Base-by-base conservation (phyloP, 2,329 filamentous ascomycete genomes). In the Penicillium sp. region DNA sequence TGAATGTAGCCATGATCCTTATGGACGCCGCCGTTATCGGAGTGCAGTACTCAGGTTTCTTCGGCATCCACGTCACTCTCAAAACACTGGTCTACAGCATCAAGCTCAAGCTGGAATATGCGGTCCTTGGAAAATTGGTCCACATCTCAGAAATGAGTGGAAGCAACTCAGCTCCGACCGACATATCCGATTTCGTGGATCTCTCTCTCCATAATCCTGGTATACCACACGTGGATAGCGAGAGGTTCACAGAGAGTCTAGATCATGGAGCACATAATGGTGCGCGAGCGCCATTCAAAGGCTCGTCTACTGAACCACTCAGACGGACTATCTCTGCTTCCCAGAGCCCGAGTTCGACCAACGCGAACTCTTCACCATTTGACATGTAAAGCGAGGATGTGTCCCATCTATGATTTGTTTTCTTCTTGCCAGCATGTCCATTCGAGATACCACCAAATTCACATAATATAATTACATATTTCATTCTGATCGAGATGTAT, bases 91-190 rank as follows among this genome's bases (percentile, higher is more conserved):
- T 77, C 27, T 78, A 78, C 62, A 78, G 76, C 56, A 65, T 78
- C 61, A 79, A 79, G 58, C 62, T 78, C 50, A 79, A 79, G 57
- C 68, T 79, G 16, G 76, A 79, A 59, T 78, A 78, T 54, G 74
- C 75, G 2, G 74, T 78, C 23, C 64, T 79, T 11, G 71, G 74
- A 3, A 68, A 75, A 53, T 51, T 78, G 40, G 70, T 78, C 7
- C 64, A 48, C 19, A 61, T 64, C 27, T 57, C 62, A 7, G 57
- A 62, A 47, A 47, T 57, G 45, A 43, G 48, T 10, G 53, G 55
- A 40, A 56, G 51, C 42, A 56, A 38, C 40, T 64, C 62, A 3
- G 41, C 47, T 9, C 60, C 56, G 3, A 64, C 62, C 16, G 62
- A 65, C 36, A 48, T 65, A 9, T 63, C 62, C 16, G 61, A 65